Percentiles rank a stretch among this genome's conserved stretches.
phyloP scores from a whole-genome alignment of 805 yeast genomes.

The Blastobotrys peoriensis region DNA sequence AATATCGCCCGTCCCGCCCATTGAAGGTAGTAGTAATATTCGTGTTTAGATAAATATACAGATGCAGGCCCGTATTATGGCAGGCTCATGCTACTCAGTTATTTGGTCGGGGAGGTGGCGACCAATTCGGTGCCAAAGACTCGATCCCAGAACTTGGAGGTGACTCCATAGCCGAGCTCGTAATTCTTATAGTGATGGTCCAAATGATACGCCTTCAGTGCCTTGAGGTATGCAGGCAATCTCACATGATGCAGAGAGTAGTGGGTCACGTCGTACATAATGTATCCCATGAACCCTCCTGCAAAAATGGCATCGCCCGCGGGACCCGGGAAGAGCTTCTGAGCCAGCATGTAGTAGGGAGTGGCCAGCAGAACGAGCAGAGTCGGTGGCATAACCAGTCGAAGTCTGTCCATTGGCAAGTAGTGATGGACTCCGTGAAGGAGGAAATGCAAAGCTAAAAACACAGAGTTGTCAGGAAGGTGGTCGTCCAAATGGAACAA shows the following conservation, averaged over 20 bases:
- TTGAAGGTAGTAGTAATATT: too few species aligned
- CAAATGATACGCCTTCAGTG: conserved; percentile 81
- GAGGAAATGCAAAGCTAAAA: conserved; percentile 78
- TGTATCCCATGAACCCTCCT: conserved; percentile 93
- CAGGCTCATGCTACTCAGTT: too few species aligned
- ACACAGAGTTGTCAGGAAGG: conserved; percentile 72
- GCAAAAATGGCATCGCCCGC: conserved; percentile 89
- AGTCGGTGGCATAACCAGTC: conserved; percentile 96
- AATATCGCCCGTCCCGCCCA: too few species aligned
- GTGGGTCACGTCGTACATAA: conserved; percentile 89
- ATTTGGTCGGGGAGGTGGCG: conserved; percentile 17
- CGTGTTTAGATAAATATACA: too few species aligned
- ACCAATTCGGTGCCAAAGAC: conserved; percentile 79
- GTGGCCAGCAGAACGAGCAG: conserved; percentile 62
- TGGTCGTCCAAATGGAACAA: conserved; percentile 85
- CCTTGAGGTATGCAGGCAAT: conserved; percentile 71
- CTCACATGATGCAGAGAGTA: conserved; percentile 85
- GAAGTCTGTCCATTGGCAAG: conserved; percentile 89
- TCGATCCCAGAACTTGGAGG: conserved; percentile 88
- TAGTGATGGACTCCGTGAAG: conserved; percentile 97
- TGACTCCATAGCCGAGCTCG: conserved; percentile 95
- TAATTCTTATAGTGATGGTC: conserved; percentile 98
- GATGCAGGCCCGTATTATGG: too few species aligned
- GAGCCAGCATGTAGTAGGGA: conserved; percentile 79
- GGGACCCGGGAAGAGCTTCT: conserved; percentile 68